Evolutionary conservation across 1,139 yeast species (phyloP).

Genomic region (Martiniozyma asiatica): DNA sequence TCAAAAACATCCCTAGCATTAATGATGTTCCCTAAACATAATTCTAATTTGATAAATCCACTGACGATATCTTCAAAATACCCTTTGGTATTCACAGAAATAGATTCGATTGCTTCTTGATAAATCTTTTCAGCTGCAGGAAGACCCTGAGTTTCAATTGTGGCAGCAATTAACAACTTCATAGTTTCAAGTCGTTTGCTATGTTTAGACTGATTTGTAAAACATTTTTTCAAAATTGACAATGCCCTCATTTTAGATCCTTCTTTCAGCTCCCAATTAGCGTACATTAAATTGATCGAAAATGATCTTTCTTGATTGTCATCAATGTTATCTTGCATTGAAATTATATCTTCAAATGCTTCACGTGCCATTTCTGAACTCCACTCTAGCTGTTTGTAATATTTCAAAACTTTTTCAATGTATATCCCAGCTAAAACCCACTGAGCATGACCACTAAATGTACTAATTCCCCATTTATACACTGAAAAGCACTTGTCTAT

Average conservation of each 20-base stretch:
- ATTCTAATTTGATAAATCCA: conserved; percentile 30
- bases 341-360: no score
- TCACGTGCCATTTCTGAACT: conserved; percentile 43
- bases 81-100: conserved; percentile 24
- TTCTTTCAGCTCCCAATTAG: conserved; percentile 38
- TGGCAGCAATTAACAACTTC: conserved; percentile 18
- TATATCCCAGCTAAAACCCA: conserved; percentile 69
- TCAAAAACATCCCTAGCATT: conserved; percentile 54
- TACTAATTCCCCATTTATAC: conserved; percentile 53
- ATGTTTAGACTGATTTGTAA: conserved; percentile 15
- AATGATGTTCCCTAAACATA: conserved; percentile 31
- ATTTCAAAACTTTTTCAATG: conserved; percentile 37
- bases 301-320: conserved; percentile 2
- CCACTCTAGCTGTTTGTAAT: conserved; percentile 20
- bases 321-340: no score
- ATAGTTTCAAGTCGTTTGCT: no score
- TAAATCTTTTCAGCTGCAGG: conserved; percentile 23
- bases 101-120: conserved; percentile 29
- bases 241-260: conserved; percentile 35
- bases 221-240: conserved; percentile 31
- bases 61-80: conserved; percentile 17
- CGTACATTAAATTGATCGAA: not conserved
- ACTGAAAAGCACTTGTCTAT: conserved; percentile 46
- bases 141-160: no score
- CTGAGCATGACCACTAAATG: conserved; percentile 52